Percentiles rank a stretch among this genome's conserved stretches.
phyloP scores from a whole-genome alignment of 2,329 filamentous ascomycete genomes.

The Penicillium thymicola region DNA sequence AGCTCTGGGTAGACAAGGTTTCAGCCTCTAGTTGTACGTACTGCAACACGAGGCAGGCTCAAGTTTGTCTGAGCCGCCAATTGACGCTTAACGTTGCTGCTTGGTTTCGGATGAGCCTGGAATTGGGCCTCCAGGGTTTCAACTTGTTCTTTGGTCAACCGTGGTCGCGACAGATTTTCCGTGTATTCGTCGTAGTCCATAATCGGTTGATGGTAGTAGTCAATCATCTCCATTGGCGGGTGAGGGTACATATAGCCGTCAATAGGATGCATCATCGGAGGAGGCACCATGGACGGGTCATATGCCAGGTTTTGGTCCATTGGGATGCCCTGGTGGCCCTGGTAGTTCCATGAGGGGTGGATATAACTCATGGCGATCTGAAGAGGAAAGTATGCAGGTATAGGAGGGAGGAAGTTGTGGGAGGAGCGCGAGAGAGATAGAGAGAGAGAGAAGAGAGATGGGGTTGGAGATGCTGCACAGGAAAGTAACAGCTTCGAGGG shows the following conservation, averaged over 20 bases:
- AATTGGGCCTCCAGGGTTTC: slow-evolving; percentile 50
- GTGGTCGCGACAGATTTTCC: slow-evolving; percentile 48
- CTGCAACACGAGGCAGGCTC: slow-evolving; percentile 49
- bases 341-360: slow-evolving; percentile 37
- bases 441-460: not conserved
- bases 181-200: slow-evolving; percentile 48
- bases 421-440: not conserved
- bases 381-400: not conserved
- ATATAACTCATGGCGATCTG: slow-evolving; percentile 38
- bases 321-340: slow-evolving; percentile 33
- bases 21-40: slow-evolving; percentile 30
- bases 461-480: slow-evolving; percentile 17
- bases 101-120: slow-evolving; percentile 50
- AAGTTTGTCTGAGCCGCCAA: slow-evolving; percentile 49
- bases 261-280: slow-evolving; percentile 38
- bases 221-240: slow-evolving; percentile 42
- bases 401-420: slow-evolving; percentile 4
- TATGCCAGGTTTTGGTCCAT: slow-evolving; percentile 39
- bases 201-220: slow-evolving; percentile 42
- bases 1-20: not conserved
- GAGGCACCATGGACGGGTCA: slow-evolving; percentile 37
- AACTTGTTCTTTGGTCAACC: slow-evolving; percentile 52
- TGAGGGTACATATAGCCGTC: slow-evolving; percentile 39
- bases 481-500: slow-evolving; percentile 17
- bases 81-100: slow-evolving; percentile 49